Conservation (phyloP, 2,329 filamentous ascomycete genomes). For the Colletotrichum ledebouriae region DNA sequence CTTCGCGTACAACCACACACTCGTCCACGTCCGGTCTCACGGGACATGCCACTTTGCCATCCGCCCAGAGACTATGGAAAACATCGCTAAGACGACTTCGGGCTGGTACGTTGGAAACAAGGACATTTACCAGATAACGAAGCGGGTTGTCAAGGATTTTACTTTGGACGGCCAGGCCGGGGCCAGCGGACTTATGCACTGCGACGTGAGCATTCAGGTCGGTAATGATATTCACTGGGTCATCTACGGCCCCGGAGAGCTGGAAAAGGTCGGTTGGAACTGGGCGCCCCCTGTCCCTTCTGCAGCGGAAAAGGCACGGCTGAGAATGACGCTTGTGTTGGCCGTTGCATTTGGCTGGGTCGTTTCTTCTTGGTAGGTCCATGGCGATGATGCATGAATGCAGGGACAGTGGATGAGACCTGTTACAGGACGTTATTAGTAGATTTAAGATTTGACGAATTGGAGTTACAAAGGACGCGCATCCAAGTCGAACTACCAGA, state of each 20-base stretch:
- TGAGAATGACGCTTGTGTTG: not conserved
- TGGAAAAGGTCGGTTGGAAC: constrained; percentile 14
- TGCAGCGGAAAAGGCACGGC: not conserved
- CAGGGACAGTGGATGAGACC: no score
- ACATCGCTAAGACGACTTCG: not conserved
- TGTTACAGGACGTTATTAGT: no score
- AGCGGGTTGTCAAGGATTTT: constrained; percentile 2
- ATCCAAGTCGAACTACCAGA: no score
- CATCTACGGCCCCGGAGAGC: constrained; percentile 14
- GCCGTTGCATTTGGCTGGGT: constrained; percentile 5
- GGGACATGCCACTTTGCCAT: constrained; percentile 31
- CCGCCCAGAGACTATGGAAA: constrained; percentile 15
- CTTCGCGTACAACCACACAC: constrained; percentile 26
- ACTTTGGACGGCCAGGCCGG: constrained; percentile 3
- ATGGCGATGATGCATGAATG: no score
- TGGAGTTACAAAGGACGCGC: no score
- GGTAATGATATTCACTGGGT: constrained; percentile 28
- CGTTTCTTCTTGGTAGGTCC: not conserved
- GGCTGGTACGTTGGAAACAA: constrained; percentile 26
- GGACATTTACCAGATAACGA: constrained; percentile 11
- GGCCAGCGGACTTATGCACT: constrained; percentile 29
- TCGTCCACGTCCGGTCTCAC: constrained; percentile 5
- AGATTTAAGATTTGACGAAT: no score
- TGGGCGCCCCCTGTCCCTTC: constrained; percentile 23
- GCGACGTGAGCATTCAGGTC: constrained; percentile 1